Percentiles rank a stretch among this genome's conserved stretches.
Conservation (phyloP, 2,329 filamentous ascomycete species). For the Epichloe sibirici region DNA sequence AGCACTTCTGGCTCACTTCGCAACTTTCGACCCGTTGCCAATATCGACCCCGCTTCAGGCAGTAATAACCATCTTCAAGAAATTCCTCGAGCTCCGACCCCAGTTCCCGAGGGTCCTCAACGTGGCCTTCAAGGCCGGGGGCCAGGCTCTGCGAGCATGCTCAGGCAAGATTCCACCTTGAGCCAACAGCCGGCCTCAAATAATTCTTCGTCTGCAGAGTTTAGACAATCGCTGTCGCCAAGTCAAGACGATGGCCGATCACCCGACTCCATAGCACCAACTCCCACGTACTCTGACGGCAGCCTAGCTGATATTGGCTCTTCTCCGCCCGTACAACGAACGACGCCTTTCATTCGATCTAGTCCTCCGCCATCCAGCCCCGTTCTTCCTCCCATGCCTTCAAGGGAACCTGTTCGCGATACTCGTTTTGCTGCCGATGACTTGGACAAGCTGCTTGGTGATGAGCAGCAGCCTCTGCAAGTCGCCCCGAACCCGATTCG, state of each 20-base stretch:
- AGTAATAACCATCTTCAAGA: constrained; percentile 49
- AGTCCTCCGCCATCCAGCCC: constrained; percentile 72
- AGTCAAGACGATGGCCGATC: constrained; percentile 40
- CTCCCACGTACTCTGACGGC: constrained; percentile 43
- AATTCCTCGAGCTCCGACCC: constrained; percentile 64
- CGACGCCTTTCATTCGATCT: constrained; percentile 39
- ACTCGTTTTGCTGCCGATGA: constrained; percentile 81
- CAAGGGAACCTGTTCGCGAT: constrained; percentile 51
- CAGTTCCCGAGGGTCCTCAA: constrained; percentile 44
- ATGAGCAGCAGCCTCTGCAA: constrained; percentile 37
- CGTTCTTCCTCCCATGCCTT: constrained; percentile 50
- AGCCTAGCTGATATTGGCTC: constrained; percentile 79
- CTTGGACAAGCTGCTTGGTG: constrained; percentile 55
- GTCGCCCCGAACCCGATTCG: constrained; percentile 22
- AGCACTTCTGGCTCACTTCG: constrained; percentile 83
- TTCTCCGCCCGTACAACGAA: constrained; percentile 70
- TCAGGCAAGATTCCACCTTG: constrained; percentile 50
- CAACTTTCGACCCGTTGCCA: constrained; percentile 61
- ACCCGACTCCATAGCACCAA: constrained; percentile 40
- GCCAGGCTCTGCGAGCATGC: constrained; percentile 16
- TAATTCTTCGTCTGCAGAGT: constrained; percentile 32
- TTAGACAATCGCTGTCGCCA: constrained; percentile 27
- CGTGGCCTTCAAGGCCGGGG: constrained; percentile 18
- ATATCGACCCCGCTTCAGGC: constrained; percentile 25
- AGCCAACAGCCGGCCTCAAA: constrained; percentile 36